These are phyloP conservation scores for Peziza echinospora DNA, from an alignment of 495 filamentous ascomycete genomes.

Conservation along the genomic window DNA sequence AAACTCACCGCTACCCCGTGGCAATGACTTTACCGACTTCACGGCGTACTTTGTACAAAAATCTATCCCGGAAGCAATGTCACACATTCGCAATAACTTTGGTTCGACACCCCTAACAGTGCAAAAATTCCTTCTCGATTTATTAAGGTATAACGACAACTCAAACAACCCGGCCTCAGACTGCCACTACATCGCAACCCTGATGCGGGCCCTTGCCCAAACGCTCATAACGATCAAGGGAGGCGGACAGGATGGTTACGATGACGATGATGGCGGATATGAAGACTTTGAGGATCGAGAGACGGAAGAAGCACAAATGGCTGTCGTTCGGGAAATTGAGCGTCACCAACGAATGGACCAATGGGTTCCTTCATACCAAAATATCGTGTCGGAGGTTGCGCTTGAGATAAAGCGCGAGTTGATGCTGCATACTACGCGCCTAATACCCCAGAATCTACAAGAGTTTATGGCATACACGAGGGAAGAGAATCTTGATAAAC, in stretches of 20 bases:
- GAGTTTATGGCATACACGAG: constrained; percentile 66
- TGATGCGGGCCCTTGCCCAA: constrained; percentile 61
- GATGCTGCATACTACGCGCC: constrained; percentile 51
- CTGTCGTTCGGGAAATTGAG: constrained; percentile 65
- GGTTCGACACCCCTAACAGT: constrained; percentile 56
- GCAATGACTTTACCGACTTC: constrained; percentile 78
- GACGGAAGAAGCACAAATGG: constrained; percentile 34
- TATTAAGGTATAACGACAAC: constrained; percentile 85
- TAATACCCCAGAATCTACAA: too few relatives aligned
- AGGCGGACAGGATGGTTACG: constrained; percentile 23
- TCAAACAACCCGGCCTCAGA: constrained; percentile 67
- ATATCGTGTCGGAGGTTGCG: constrained; percentile 65
- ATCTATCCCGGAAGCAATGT: constrained; percentile 56
- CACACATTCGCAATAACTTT: constrained; percentile 49
- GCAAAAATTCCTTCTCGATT: constrained; percentile 63
- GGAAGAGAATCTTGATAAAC: constrained; percentile 51
- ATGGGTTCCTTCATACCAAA: constrained; percentile 79
- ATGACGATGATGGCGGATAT: constrained; percentile 30
- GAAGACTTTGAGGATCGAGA: constrained; percentile 38
- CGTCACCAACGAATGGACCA: constrained; percentile 82
- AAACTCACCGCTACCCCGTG: constrained; percentile 46
- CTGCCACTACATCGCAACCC: constrained; percentile 57
- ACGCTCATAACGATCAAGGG: constrained; percentile 28
- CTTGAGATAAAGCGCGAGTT: constrained; percentile 28
- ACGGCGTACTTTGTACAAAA: constrained; percentile 61